Conservation (phyloP, 2,329 filamentous ascomycete species). For the Cytospora piceae region DNA sequence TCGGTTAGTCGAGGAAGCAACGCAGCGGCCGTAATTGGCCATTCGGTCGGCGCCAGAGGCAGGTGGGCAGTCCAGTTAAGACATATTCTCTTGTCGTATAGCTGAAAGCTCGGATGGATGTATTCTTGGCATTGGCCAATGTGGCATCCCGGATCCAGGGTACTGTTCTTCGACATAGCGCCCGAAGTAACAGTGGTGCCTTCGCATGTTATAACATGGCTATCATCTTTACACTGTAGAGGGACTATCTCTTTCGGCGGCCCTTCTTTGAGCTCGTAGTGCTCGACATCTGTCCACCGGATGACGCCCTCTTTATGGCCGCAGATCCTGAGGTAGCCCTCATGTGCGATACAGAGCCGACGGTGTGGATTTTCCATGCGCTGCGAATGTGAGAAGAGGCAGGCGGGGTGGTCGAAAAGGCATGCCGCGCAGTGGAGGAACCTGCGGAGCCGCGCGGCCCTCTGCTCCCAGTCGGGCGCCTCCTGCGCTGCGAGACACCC, state of each 20-base stretch:
- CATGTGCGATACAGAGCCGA: slow-evolving; percentile 12
- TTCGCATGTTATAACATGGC: background rate
- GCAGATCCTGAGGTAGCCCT: slow-evolving; percentile 8
- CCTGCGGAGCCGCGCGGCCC: background rate
- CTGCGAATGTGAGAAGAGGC: slow-evolving; percentile 1
- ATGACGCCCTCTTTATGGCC: slow-evolving; percentile 5
- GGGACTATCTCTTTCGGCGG: no score
- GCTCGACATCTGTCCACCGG: background rate
- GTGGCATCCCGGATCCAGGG: background rate
- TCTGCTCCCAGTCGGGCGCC: background rate
- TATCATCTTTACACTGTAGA: background rate
- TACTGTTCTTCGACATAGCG: no score
- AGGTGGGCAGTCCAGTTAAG: slow-evolving; percentile 12
- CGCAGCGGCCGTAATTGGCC: background rate
- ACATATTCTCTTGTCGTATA: background rate
- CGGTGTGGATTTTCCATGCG: background rate
- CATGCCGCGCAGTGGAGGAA: background rate
- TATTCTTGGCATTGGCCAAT: background rate
- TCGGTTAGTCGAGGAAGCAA: background rate
- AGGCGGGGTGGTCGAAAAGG: slow-evolving; percentile 2
- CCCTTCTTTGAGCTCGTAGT: no score
- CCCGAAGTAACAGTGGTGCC: background rate
- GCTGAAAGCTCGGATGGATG: background rate
- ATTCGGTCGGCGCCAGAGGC: background rate
- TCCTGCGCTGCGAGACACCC: background rate